phyloP scores from a whole-genome alignment of 345 rosid genomes.

The Erodium maritimum region DNA sequence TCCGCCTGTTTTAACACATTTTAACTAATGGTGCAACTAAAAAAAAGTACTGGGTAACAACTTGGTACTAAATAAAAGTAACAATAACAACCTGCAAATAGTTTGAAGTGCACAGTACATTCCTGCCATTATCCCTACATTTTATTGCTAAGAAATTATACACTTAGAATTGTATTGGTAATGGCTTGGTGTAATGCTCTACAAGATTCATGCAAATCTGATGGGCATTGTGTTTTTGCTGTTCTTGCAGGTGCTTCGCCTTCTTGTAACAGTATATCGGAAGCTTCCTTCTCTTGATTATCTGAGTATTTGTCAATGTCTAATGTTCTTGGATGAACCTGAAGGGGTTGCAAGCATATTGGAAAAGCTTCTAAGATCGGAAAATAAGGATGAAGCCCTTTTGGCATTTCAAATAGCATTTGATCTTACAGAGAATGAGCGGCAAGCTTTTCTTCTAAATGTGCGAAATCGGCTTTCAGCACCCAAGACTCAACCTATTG shows the following conservation, averaged over 20 bases:
- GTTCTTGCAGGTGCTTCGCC: slow-evolving; percentile 64
- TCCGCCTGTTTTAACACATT: no score
- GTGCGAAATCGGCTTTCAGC: slow-evolving; percentile 71
- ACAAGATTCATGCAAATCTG: background rate
- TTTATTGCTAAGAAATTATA: background rate
- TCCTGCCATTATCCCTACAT: no score
- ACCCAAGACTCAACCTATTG: slow-evolving; percentile 49
- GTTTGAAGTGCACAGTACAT: no score
- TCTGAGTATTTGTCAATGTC: slow-evolving; percentile 91
- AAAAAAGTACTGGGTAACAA: no score
- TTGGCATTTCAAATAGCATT: slow-evolving; percentile 88
- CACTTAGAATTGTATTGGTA: background rate
- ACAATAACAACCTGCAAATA: no score
- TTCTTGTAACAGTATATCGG: slow-evolving; percentile 83
- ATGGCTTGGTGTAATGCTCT: background rate
- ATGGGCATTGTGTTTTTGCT: slow-evolving; percentile 3
- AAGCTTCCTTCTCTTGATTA: slow-evolving; percentile 89
- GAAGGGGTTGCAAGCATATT: slow-evolving; percentile 70
- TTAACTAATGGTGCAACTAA: no score
- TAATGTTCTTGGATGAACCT: slow-evolving; percentile 94
- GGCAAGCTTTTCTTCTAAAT: slow-evolving; percentile 91
- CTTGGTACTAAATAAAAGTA: no score
- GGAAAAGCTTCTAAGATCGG: slow-evolving; percentile 88
- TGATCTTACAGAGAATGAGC: slow-evolving; percentile 97
- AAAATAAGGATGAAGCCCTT: slow-evolving; percentile 74